Conservation (phyloP, 2,329 filamentous ascomycete species). For the Verticillium nubilum region DNA sequence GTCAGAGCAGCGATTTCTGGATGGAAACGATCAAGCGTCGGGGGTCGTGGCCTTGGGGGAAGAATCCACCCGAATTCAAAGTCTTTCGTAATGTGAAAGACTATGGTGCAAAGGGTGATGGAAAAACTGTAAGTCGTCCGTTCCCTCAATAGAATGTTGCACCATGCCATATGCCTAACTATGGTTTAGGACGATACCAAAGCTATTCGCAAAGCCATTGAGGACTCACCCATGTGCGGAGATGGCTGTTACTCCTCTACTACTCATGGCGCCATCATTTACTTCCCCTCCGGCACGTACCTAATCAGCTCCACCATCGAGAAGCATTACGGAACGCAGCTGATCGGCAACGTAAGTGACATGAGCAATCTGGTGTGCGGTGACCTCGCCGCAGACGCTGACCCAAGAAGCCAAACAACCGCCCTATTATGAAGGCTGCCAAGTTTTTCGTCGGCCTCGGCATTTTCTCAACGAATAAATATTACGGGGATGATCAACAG, state of each 20-base stretch:
- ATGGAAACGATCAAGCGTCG: background rate
- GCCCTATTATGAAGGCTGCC: background rate
- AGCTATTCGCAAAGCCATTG: conserved; percentile 14
- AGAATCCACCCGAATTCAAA: conserved; percentile 22
- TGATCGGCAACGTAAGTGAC: conserved; percentile 40
- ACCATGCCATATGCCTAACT: too few relatives aligned
- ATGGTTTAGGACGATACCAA: conserved; percentile 12
- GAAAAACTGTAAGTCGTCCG: conserved; percentile 25
- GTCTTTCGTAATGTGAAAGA: conserved; percentile 51
- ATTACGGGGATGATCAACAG: conserved; percentile 1
- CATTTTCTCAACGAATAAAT: conserved; percentile 10
- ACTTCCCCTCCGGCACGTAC: conserved; percentile 19
- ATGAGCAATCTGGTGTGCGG: too few relatives aligned
- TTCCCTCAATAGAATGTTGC: too few relatives aligned
- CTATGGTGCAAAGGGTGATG: conserved; percentile 46
- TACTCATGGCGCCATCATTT: conserved; percentile 15
- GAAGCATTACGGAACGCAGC: conserved; percentile 13
- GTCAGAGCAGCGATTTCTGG: background rate
- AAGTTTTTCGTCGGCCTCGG: conserved; percentile 4
- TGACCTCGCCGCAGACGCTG: too few relatives aligned
- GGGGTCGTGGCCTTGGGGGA: background rate
- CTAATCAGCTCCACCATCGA: conserved; percentile 13
- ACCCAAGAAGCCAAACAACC: conserved; percentile 18
- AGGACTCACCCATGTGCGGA: conserved; percentile 9
- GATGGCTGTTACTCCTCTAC: conserved; percentile 10